phyloP scores from a whole-genome alignment of 192 early-diverging fungal species.

The Coemansia sp. region DNA sequence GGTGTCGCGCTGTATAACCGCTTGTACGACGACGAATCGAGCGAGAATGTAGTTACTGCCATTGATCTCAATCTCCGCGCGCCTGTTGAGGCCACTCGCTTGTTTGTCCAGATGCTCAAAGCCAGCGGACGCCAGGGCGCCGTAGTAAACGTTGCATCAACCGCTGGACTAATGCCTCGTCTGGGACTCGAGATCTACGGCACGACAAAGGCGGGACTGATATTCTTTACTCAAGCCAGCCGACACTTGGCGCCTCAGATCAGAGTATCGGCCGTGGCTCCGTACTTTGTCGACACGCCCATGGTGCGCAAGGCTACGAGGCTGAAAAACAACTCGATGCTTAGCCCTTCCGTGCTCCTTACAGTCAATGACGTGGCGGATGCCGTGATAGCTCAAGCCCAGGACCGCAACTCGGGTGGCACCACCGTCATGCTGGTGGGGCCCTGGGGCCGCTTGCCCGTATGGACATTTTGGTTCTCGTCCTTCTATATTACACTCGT shows the following conservation, averaged over 20 bases:
- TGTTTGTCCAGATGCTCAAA: slow-evolving; percentile 21
- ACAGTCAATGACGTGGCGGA: slow-evolving; percentile 25
- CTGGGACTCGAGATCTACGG: slow-evolving; percentile 23
- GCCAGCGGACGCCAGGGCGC: slow-evolving; percentile 1
- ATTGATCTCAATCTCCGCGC: slow-evolving; percentile 23
- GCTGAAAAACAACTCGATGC: not conserved
- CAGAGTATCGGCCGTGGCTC: slow-evolving; percentile 28
- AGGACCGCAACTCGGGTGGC: slow-evolving; percentile 21
- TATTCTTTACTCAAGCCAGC: slow-evolving; percentile 28
- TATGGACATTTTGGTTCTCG: slow-evolving; percentile 22
- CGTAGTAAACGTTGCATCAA: slow-evolving; percentile 25
- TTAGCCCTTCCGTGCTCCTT: slow-evolving; percentile 10
- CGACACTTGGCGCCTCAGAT: slow-evolving; percentile 21
- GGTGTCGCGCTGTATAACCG: slow-evolving; percentile 22
- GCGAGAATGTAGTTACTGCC: slow-evolving; percentile 1
- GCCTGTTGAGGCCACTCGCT: slow-evolving; percentile 17
- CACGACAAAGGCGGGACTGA: slow-evolving; percentile 26
- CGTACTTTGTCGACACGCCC: slow-evolving; percentile 35
- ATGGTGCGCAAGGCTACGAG: slow-evolving; percentile 1
- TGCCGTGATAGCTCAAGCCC: slow-evolving; percentile 29
- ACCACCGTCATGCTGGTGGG: slow-evolving; percentile 27
- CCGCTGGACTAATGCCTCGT: slow-evolving; percentile 14
- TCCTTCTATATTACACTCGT: not conserved
- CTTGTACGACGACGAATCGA: slow-evolving; percentile 10
- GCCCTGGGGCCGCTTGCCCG: slow-evolving; percentile 20